These are phyloP conservation scores for Aurifilum marmelostoma DNA, from an alignment of 2,329 filamentous ascomycete species.

Conservation along the genomic window DNA sequence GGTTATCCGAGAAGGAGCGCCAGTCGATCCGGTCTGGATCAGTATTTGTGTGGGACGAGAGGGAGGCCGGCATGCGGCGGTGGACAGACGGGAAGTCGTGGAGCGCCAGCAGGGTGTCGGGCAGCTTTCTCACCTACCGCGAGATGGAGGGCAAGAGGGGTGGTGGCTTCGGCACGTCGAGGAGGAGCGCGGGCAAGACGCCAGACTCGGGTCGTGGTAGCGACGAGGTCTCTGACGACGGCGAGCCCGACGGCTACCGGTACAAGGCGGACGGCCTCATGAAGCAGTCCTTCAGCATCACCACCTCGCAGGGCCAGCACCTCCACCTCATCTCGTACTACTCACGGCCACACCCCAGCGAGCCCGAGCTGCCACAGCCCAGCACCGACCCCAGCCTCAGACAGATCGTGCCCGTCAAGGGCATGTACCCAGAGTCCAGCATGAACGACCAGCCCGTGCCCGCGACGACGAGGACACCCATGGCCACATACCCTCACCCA, in stretches of 20 bases:
- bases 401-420: conserved; percentile 84
- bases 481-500: conserved; percentile 44
- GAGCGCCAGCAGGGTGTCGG: conserved; percentile 96
- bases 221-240: conserved; percentile 83
- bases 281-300: conserved; percentile 99
- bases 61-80: conserved; percentile 95
- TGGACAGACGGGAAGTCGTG: conserved; percentile 99
- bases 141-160: conserved; percentile 99
- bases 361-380: conserved; percentile 77
- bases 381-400: conserved; percentile 79
- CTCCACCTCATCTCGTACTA: conserved; percentile 98
- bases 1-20: conserved; percentile 94
- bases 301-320: conserved; percentile 84
- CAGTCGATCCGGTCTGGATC: conserved; percentile 96
- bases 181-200: conserved; percentile 69
- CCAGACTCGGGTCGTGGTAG: conserved; percentile 80
- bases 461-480: conserved; percentile 76
- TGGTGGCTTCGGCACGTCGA: conserved; percentile 67
- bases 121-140: conserved; percentile 94
- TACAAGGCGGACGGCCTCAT: conserved; percentile 97
- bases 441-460: conserved; percentile 83
- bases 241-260: conserved; percentile 85
- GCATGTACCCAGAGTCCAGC: conserved; percentile 96
- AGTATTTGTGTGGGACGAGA: conserved; percentile 99
- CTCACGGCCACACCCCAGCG: conserved; percentile 74